Conservation (phyloP, 163 green algal species). For the Scenedesmus sp. region DNA sequence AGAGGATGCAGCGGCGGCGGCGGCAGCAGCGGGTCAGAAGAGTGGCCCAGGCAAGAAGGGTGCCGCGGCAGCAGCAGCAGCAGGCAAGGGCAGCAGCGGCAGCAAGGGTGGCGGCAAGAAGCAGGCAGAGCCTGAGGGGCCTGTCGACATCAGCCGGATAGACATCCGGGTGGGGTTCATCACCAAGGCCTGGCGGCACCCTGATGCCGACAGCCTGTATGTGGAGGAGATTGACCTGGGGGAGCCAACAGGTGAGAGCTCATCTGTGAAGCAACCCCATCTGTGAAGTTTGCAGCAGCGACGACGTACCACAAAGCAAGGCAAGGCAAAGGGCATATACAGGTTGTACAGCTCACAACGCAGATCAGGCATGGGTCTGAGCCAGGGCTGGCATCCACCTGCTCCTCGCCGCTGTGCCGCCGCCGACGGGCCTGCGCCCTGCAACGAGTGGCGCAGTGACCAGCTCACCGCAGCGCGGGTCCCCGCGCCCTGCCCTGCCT, state of each 20-base stretch:
- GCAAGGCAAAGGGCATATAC: too few relatives aligned
- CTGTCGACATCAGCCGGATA: constrained; percentile 86
- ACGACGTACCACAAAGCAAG: not conserved
- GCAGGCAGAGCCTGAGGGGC: constrained; percentile 53
- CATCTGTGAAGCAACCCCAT: too few relatives aligned
- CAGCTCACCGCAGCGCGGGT: too few relatives aligned
- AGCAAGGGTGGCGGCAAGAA: constrained; percentile 57
- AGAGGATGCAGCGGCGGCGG: constrained; percentile 61
- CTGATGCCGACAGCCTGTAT: constrained; percentile 94
- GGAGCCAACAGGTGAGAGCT: constrained; percentile 67
- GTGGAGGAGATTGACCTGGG: constrained; percentile 97
- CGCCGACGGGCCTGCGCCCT: too few relatives aligned
- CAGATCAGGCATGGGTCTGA: too few relatives aligned
- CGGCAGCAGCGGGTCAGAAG: constrained; percentile 58
- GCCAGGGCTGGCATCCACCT: too few relatives aligned
- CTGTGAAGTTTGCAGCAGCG: too few relatives aligned
- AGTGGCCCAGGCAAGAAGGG: constrained; percentile 43
- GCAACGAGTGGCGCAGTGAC: too few relatives aligned
- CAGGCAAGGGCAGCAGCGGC: constrained; percentile 45
- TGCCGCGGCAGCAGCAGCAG: constrained; percentile 44
- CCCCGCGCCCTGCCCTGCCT: too few relatives aligned
- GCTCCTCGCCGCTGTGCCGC: too few relatives aligned
- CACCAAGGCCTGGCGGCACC: constrained; percentile 76
- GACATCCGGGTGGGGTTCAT: constrained; percentile 85
- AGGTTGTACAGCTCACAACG: too few relatives aligned